Conservation (phyloP, 1,139 yeast genomes). For the Diutina neorugosa region DNA sequence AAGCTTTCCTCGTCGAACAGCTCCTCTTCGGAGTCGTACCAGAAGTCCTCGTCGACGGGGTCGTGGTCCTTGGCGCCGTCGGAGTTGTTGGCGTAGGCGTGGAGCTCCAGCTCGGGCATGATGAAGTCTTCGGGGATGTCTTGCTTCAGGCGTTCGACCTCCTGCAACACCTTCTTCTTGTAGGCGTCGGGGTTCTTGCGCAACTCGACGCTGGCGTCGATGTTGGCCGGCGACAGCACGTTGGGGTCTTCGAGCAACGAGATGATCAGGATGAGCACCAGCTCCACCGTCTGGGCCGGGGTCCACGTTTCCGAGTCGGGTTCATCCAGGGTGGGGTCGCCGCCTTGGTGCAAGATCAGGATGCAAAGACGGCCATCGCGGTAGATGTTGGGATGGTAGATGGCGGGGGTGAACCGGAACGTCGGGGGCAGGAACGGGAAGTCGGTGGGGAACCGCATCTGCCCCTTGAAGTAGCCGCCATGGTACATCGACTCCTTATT, state of each 20-base stretch:
- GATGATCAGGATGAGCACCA: constrained; percentile 79
- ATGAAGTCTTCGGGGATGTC: constrained; percentile 80
- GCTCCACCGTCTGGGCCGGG: constrained; percentile 92
- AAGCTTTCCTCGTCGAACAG: constrained; percentile 43
- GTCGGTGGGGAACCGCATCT: constrained; percentile 84
- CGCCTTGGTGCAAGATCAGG: constrained; percentile 81
- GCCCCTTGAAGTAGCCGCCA: constrained; percentile 94
- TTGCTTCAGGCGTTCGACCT: constrained; percentile 71
- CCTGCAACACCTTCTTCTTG: constrained; percentile 65
- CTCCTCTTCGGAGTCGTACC: constrained; percentile 59
- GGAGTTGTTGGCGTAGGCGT: constrained; percentile 45
- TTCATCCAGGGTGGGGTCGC: constrained; percentile 81
- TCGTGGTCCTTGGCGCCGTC: constrained; percentile 30
- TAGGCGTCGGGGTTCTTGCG: constrained; percentile 75
- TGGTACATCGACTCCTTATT: constrained; percentile 84
- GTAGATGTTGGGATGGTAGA: constrained; percentile 91
- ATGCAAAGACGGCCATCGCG: constrained; percentile 89
- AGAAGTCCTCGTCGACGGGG: constrained; percentile 73
- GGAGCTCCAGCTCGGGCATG: constrained; percentile 55
- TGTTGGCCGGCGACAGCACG: constrained; percentile 87
- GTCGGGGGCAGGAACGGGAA: constrained; percentile 89
- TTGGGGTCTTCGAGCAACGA: constrained; percentile 90
- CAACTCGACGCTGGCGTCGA: constrained; percentile 91
- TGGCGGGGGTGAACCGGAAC: constrained; percentile 87
- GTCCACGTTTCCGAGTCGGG: constrained; percentile 93